Evolutionary conservation across 1,284 basidiomycete genomes (phyloP).

Genomic region (Boletus calvinii): DNA sequence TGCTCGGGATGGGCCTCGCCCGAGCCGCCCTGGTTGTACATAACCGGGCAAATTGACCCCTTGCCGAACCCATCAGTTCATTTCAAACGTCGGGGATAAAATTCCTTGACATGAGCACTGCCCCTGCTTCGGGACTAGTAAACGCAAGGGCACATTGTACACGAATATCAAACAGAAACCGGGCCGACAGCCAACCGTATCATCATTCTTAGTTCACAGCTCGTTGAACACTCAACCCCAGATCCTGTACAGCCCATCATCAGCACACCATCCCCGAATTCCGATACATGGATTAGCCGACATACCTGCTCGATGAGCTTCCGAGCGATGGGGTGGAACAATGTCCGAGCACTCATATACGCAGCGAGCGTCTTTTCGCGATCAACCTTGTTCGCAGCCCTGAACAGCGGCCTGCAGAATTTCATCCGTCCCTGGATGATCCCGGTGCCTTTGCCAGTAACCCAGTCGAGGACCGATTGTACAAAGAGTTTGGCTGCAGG

Average conservation of each 20-base stretch:
- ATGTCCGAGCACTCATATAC: constrained; percentile 53
- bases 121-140: too few species aligned
- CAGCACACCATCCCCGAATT: not conserved
- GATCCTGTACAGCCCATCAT: constrained; percentile 18
- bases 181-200: too few species aligned
- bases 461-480: constrained; percentile 63
- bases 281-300: not conserved
- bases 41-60: too few species aligned
- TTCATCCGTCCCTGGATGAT: constrained; percentile 79
- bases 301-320: constrained; percentile 72
- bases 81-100: not conserved
- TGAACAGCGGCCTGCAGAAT: constrained; percentile 73
- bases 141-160: too few species aligned
- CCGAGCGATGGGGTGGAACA: constrained; percentile 80
- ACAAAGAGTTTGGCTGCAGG: constrained; percentile 49
- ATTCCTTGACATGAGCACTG: not conserved
- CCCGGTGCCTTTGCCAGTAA: constrained; percentile 59
- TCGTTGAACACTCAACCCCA: constrained; percentile 12
- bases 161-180: too few species aligned
- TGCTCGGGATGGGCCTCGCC: too few species aligned
- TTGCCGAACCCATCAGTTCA: not conserved
- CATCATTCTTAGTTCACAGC: too few species aligned
- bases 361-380: constrained; percentile 57
- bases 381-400: constrained; percentile 58
- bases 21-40: too few species aligned